A percentile compares a stretch with the other conserved stretches of the same genome.
These are phyloP conservation scores for Orbilia javanica DNA, from an alignment of 2,329 filamentous ascomycete species.

Conservation along the genomic window DNA sequence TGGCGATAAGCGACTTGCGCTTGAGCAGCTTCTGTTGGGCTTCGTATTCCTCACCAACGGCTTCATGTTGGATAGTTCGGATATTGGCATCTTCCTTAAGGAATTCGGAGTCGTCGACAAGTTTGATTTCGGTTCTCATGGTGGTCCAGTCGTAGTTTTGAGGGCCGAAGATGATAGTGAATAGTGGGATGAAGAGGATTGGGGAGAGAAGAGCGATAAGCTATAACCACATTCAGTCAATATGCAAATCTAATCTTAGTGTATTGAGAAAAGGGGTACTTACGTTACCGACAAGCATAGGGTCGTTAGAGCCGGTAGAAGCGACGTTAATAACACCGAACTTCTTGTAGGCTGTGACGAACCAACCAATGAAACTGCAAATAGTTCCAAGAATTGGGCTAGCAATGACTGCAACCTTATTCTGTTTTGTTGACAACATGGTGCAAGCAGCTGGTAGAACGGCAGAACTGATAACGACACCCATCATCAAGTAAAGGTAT, in stretches of 20 bases:
- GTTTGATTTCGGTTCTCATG: constrained; percentile 80
- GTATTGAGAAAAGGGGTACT: constrained; percentile 9
- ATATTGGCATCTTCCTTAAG: constrained; percentile 55
- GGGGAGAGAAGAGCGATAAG: constrained; percentile 85
- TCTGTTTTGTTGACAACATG: constrained; percentile 83
- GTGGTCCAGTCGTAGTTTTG: constrained; percentile 88
- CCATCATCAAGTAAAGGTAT: constrained; percentile 90
- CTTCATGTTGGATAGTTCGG: constrained; percentile 69
- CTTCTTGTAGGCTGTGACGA: constrained; percentile 79
- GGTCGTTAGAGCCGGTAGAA: constrained; percentile 74
- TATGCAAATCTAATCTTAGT: not conserved
- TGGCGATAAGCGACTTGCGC: constrained; percentile 67
- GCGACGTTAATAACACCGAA: constrained; percentile 77
- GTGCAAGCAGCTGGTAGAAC: constrained; percentile 86
- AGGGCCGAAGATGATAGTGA: constrained; percentile 77
- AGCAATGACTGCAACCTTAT: constrained; percentile 78
- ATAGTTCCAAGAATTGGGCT: constrained; percentile 78
- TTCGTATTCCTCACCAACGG: constrained; percentile 54
- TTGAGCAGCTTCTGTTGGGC: constrained; percentile 64
- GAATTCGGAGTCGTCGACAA: constrained; percentile 79
- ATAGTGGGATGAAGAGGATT: constrained; percentile 77
- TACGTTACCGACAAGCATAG: constrained; percentile 57
- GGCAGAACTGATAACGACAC: constrained; percentile 86
- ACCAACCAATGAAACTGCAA: constrained; percentile 79
- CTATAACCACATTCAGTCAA: constrained; percentile 67